A percentile compares a stretch with the other conserved stretches of the same genome.
Conservation (phyloP, 2,329 filamentous ascomycete genomes). For the Trichophyton simii region DNA sequence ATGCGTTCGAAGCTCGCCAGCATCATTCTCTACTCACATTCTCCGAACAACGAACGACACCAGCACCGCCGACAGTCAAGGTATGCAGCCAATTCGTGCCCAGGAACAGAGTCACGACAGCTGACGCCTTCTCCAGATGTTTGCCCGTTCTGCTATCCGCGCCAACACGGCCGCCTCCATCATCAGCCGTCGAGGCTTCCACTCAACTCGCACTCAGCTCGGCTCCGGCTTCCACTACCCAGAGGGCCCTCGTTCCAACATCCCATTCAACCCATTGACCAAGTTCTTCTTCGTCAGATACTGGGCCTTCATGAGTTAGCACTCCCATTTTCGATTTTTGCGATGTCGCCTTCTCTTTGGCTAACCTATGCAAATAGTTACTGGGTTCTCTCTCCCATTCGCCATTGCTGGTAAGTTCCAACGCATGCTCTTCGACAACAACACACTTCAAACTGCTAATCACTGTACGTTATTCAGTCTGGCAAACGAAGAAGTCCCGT, state of each 20-base stretch:
- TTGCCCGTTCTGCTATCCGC: slow-evolving; percentile 55
- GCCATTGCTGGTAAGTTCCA: slow-evolving; percentile 48
- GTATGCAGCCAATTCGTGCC: not conserved
- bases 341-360: not conserved
- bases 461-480: slow-evolving; percentile 36
- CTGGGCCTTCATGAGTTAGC: slow-evolving; percentile 65
- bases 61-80: not conserved
- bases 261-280: slow-evolving; percentile 93
- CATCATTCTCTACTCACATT: not conserved
- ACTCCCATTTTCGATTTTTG: not conserved
- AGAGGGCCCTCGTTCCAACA: slow-evolving; percentile 85
- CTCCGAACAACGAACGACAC: not conserved
- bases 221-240: slow-evolving; percentile 95
- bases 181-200: slow-evolving; percentile 85
- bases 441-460: not conserved
- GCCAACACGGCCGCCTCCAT: slow-evolving; percentile 50
- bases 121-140: slow-evolving; percentile 52
- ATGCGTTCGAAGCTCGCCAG: not conserved
- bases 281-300: slow-evolving; percentile 73
- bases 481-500: slow-evolving; percentile 54
- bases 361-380: slow-evolving; percentile 28
- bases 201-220: slow-evolving; percentile 73
- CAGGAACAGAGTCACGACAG: not conserved
- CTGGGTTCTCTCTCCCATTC: slow-evolving; percentile 49
- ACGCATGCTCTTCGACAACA: not conserved